Evolutionary conservation across 495 filamentous ascomycete genomes (phyloP), one percentile per base, ranked within the genome.

Genomic region (Aspergillus baeticus): DNA sequence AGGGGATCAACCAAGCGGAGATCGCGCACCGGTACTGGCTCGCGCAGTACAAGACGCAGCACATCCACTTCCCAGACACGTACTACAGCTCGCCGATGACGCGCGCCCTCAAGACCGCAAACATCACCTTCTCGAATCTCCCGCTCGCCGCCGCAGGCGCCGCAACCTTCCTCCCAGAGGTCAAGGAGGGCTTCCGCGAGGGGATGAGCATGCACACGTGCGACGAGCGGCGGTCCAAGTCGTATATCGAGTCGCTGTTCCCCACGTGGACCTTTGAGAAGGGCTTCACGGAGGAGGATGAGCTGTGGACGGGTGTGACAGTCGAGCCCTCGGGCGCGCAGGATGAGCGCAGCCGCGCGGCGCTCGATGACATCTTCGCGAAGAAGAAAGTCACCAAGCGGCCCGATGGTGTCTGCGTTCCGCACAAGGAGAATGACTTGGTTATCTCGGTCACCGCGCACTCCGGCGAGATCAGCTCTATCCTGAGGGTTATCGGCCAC

Each of bases 121-220:
- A 80, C 31, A 53, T 83, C 52, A 85, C 85, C 1, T 92, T 88
- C 72, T 55, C 60, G 11, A 76, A 71, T 13, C 76, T 90, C 4
- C 38, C 67, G 8, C 67, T 87, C 0, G 85, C 86, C 0, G 43
- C 55, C 11, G 57, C 60, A 15, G 62, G 63, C 15, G 47, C 47
- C 6, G 34, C 47, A 21, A 67, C 76, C 5, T 90, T 88, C 69
- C 70, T 69, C 0, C 87, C 88, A 0, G 71, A 75, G 2, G 74
- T 94, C 62, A 89, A 87, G 63, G 88, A 93, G 63, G 67, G 82
- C 18, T 71, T 93, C 55, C 81, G 91, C 41, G 91, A 96, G 61
- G 75, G 78, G 1, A 82, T 92, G 52, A 83, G 83, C 41, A 76
- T 85, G 42, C 90, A 94, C 65, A 93, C 90, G 7, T 96, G 90